These are phyloP conservation scores for Amanita exitialis DNA, from an alignment of 768 basidiomycete genomes.

Conservation along the genomic window DNA sequence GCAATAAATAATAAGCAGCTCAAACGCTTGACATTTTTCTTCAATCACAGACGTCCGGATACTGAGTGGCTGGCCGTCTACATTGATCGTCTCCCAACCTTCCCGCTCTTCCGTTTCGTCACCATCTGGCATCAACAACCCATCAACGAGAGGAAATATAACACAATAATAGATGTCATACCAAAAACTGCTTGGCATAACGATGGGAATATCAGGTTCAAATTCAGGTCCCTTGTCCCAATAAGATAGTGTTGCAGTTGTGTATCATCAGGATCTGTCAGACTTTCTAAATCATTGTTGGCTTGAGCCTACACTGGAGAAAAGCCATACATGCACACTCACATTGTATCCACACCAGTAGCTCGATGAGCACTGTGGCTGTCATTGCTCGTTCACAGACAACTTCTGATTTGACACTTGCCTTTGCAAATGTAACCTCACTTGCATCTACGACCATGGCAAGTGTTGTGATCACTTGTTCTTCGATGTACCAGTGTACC, in stretches of 20 bases:
- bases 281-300: conserved; percentile 36
- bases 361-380: conserved; percentile 57
- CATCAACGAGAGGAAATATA: background rate
- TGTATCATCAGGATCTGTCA: conserved; percentile 61
- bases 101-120: conserved; percentile 55
- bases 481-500: too few species aligned
- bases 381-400: background rate
- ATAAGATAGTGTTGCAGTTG: conserved; percentile 70
- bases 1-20: conserved; percentile 76
- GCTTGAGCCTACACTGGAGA: background rate
- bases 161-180: conserved; percentile 21
- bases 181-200: conserved; percentile 76
- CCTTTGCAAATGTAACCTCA: conserved; percentile 68
- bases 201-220: conserved; percentile 75
- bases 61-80: conserved; percentile 73
- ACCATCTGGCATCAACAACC: conserved; percentile 12
- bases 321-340: conserved; percentile 12
- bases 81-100: conserved; percentile 71
- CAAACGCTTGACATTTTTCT: conserved; percentile 83
- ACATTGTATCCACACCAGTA: conserved; percentile 76
- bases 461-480: conserved; percentile 77
- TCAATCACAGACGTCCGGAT: conserved; percentile 76
- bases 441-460: conserved; percentile 88
- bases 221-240: conserved; percentile 78
- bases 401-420: conserved; percentile 14